Conservation (phyloP, 2,329 filamentous ascomycete genomes). For the Aspergillus fumigatus region DNA sequence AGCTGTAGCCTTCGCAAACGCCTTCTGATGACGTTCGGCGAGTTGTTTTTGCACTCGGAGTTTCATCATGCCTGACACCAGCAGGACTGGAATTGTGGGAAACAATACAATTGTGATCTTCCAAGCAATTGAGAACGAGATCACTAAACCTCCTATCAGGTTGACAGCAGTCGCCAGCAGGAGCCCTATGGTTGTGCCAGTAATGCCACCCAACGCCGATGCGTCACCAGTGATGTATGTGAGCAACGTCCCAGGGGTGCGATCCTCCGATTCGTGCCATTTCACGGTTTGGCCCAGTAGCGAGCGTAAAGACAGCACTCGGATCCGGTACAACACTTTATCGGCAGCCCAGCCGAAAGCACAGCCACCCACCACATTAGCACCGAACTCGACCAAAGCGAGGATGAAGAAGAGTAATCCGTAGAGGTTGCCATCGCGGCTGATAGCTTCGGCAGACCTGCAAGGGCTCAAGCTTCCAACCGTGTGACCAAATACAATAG, state of each 20-base stretch:
- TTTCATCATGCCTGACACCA: conserved; percentile 66
- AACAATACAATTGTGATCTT: conserved; percentile 70
- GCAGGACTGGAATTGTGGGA: conserved; percentile 62
- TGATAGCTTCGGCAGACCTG: conserved; percentile 44
- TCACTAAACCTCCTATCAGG: conserved; percentile 61
- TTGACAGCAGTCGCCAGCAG: conserved; percentile 66
- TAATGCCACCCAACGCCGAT: conserved; percentile 62
- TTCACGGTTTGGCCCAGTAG: conserved; percentile 61
- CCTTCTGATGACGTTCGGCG: conserved; percentile 51
- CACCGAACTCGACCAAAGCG: conserved; percentile 53
- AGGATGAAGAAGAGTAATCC: conserved; percentile 57
- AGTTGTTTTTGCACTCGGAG: conserved; percentile 56
- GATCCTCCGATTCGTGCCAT: conserved; percentile 63
- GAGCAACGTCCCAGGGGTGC: conserved; percentile 58
- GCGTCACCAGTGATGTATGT: conserved; percentile 66
- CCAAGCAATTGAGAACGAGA: conserved; percentile 69
- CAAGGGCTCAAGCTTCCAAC: conserved; percentile 55
- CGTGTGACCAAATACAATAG: conserved; percentile 56
- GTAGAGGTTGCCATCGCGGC: conserved; percentile 48
- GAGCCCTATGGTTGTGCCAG: conserved; percentile 65
- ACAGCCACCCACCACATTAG: conserved; percentile 57
- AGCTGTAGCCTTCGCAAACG: conserved; percentile 47
- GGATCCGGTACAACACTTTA: conserved; percentile 58
- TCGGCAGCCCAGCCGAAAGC: conserved; percentile 57
- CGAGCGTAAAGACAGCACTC: conserved; percentile 59